Evolutionary conservation across 73 alveolate genomes (phyloP).

Genomic region (Vitrella brassicaformis): DNA sequence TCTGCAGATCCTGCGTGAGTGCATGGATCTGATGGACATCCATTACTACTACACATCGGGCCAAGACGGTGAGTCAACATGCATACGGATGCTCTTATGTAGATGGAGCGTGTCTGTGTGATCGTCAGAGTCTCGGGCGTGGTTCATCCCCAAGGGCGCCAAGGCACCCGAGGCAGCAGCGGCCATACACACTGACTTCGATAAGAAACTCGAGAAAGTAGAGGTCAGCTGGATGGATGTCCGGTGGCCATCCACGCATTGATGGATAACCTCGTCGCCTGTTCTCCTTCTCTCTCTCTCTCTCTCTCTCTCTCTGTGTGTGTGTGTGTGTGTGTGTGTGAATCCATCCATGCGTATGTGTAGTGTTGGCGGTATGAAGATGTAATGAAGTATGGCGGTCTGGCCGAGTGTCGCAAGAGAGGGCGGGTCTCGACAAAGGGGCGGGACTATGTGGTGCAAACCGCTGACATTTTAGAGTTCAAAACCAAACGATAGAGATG

Average conservation of each 20-base stretch:
- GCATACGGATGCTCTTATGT: neutral
- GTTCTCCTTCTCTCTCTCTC: neutral
- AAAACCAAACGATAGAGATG: too few relatives aligned
- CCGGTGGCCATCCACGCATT: neutral
- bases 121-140: neutral
- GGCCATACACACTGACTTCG: constrained; percentile 15
- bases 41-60: too few relatives aligned
- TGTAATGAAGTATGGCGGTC: neutral
- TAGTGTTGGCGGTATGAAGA: too few relatives aligned
- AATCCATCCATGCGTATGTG: neutral
- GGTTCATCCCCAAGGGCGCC: neutral
- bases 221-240: constrained; percentile 8
- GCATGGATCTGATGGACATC: too few relatives aligned
- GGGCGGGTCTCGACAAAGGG: constrained; percentile 12
- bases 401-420: constrained; percentile 10
- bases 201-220: constrained; percentile 24
- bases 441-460: constrained; percentile 10
- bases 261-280: neutral
- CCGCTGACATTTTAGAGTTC: too few relatives aligned
- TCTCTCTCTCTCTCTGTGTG: neutral
- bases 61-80: neutral
- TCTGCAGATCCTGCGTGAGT: too few relatives aligned
- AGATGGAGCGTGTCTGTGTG: neutral
- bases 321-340: neutral
- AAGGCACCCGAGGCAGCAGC: constrained; percentile 13